A percentile compares a stretch with the other conserved stretches of the same genome.
Conservation (phyloP, 2,329 filamentous ascomycete genomes). For the Fusarium mangiferae region DNA sequence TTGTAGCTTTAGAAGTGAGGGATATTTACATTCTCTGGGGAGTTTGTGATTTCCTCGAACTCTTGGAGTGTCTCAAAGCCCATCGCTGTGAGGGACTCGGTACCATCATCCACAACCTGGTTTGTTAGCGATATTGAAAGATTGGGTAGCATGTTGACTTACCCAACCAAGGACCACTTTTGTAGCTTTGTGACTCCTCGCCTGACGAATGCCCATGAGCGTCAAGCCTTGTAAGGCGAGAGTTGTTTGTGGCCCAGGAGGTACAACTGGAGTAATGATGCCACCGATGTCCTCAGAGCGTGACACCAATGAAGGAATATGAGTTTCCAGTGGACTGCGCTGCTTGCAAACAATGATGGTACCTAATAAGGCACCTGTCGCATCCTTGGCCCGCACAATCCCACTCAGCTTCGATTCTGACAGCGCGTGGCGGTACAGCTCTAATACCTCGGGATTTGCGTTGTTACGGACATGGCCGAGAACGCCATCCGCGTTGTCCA, state of each 20-base stretch:
- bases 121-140: conserved; percentile 24
- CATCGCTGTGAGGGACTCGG: conserved; percentile 80
- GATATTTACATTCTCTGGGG: conserved; percentile 60
- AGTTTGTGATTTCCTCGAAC: conserved; percentile 82
- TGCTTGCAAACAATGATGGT: conserved; percentile 83
- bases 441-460: conserved; percentile 79
- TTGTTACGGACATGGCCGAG: conserved; percentile 79
- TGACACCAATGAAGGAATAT: conserved; percentile 75
- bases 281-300: conserved; percentile 72
- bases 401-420: conserved; percentile 77
- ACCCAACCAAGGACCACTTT: conserved; percentile 85
- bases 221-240: conserved; percentile 81
- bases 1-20: too few relatives aligned
- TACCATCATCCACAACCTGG: conserved; percentile 75
- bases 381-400: conserved; percentile 83
- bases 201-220: conserved; percentile 82
- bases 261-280: conserved; percentile 83
- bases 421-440: conserved; percentile 82
- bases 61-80: conserved; percentile 82
- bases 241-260: conserved; percentile 73
- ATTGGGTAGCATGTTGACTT: conserved; percentile 47
- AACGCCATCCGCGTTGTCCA: conserved; percentile 78
- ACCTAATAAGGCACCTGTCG: conserved; percentile 74
- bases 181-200: conserved; percentile 79
- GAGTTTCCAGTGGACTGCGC: conserved; percentile 73